Evolutionary conservation across 106 monocot genomes (phyloP).

Genomic region (Agapanthus africanus): DNA sequence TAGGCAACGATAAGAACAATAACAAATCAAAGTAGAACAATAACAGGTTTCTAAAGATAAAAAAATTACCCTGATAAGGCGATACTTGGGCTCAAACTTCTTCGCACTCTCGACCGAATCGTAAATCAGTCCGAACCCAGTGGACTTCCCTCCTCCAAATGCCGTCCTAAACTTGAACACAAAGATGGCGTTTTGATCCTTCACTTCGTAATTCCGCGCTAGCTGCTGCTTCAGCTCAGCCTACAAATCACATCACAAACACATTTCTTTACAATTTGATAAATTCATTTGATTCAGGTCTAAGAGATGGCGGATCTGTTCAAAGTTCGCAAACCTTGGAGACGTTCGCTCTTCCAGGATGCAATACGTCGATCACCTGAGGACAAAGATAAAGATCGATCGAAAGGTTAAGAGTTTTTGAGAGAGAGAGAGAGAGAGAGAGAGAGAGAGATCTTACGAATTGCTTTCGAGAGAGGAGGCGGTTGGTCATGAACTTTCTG

Average conservation of each 20-base stretch:
- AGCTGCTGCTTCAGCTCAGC: neutral
- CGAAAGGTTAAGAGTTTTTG: too few species aligned
- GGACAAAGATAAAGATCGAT: too few species aligned
- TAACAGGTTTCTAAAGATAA: too few species aligned
- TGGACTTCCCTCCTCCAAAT: neutral
- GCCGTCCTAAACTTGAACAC: neutral
- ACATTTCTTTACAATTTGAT: too few species aligned
- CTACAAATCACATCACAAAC: too few species aligned
- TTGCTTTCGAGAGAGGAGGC: constrained; percentile 82
- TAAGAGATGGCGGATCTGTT: too few species aligned
- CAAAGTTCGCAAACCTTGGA: too few species aligned
- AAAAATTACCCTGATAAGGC: neutral
- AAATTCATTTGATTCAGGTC: too few species aligned
- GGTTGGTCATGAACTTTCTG: constrained; percentile 88
- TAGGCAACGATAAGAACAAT: too few species aligned
- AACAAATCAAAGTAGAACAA: too few species aligned
- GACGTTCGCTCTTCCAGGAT: neutral
- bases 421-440: too few species aligned
- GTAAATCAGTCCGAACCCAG: neutral
- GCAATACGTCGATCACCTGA: neutral
- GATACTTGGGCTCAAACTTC: neutral
- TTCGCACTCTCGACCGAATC: constrained; percentile 2
- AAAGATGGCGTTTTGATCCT: neutral
- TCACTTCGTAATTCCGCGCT: neutral
- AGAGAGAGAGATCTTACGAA: too few species aligned